Evolutionary conservation across 2,329 filamentous ascomycete genomes (phyloP), one percentile per base, ranked within the genome.

Genomic region (Penicillium crustosum): DNA sequence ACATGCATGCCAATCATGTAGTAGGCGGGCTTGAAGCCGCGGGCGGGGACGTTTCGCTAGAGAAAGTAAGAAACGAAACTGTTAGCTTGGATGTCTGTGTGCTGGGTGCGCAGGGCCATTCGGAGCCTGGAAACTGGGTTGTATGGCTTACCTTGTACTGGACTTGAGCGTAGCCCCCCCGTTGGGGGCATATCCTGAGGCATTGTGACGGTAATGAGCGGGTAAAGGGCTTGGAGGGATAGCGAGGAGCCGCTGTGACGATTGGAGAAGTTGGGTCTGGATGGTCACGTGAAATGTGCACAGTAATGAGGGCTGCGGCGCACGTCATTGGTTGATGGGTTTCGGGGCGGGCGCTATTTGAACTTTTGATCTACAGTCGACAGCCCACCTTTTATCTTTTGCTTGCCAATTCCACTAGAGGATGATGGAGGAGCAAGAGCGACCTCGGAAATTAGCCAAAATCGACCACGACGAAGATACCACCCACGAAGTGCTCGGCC

Each of bases 141-240:
- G 44, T 42, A 57, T 53, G 44, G 79, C 82, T 72, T 77, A 93
- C 90, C 87, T 96, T 96, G 84, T 97, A 99, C 81, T 99, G 94
- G 66, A 99, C 89, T 78, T 93, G 89, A 77, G 87, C 89, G 79
- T 99, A 99, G 83, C 94, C 94, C 82, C 82, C 93, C 94, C 73
- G 80, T 77, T 70, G 94, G 94, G 82, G 94, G 94, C 86, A 99
- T 91, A 83, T 99, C 94, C 85, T 97, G 93, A 82, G 90, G 88
- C 93, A 97, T 97, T 73, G 66, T 87, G 70, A 62, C 60, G 65
- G 61, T 50, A 59, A 39, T 60, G 61, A 56, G 55, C 64, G 63
- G 61, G 61, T 63, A 58, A 59, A 60, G 57, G 60, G 52, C 56
- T 53, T 57, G 61, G 61, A 56, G 49, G 55, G 49, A 55, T 56